phyloP scores from a whole-genome alignment of 192 early-diverging fungal genomes.

The Entrophospora sp. region DNA sequence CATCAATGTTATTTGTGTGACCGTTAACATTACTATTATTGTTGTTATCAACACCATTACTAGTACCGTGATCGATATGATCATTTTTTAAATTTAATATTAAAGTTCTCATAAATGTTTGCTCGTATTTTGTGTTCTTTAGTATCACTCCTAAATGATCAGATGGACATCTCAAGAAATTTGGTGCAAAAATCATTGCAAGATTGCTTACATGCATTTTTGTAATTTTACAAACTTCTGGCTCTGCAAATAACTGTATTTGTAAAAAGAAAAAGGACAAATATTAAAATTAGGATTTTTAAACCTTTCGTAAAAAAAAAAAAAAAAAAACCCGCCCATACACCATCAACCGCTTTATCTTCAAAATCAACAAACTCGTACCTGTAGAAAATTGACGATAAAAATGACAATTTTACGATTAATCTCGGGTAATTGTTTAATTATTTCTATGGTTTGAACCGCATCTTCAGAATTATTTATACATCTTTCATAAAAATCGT shows the following conservation, averaged over 20 bases:
- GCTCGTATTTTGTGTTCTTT: slow-evolving; percentile 14
- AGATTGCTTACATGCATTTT: slow-evolving; percentile 87
- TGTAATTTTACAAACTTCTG: slow-evolving; percentile 63
- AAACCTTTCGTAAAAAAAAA: not conserved
- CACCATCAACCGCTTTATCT: too few relatives aligned
- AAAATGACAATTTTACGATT: slow-evolving; percentile 67
- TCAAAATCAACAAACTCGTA: slow-evolving; percentile 12
- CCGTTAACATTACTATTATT: too few relatives aligned
- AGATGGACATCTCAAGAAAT: slow-evolving; percentile 78
- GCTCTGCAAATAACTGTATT: slow-evolving; percentile 59
- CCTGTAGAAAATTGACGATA: slow-evolving; percentile 74
- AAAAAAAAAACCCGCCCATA: too few relatives aligned
- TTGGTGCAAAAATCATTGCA: slow-evolving; percentile 96
- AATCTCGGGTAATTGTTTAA: slow-evolving; percentile 44
- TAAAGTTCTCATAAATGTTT: slow-evolving; percentile 1
- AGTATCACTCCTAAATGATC: slow-evolving; percentile 50
- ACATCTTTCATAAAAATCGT: slow-evolving; percentile 68
- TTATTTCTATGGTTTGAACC: slow-evolving; percentile 40
- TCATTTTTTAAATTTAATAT: not conserved
- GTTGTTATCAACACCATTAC: too few relatives aligned
- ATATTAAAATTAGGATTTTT: not conserved
- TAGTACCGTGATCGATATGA: not conserved
- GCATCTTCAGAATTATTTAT: slow-evolving; percentile 53
- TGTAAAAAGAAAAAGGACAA: not conserved
- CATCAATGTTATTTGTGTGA: too few relatives aligned